Evolutionary conservation across 148 eudicot genomes (phyloP).

Genomic region (Vaccinium corymbosum): DNA sequence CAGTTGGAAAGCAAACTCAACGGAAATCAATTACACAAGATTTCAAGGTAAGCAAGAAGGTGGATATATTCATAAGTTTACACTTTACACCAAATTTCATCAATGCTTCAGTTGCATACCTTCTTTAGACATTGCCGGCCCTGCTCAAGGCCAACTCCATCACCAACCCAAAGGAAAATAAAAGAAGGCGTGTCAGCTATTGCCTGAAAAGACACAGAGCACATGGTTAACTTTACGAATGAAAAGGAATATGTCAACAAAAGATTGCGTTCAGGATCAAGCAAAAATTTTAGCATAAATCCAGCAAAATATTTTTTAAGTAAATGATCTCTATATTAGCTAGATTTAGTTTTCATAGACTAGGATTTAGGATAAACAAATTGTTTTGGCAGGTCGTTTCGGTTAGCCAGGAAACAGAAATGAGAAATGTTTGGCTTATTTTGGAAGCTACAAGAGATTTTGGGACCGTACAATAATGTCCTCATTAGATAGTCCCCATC

Average conservation of each 20-base stretch:
- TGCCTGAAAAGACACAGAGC: constrained; percentile 29
- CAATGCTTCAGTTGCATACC: constrained; percentile 37
- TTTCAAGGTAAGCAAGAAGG: not conserved
- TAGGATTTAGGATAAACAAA: not conserved
- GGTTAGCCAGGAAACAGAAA: not conserved
- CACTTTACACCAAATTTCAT: constrained; percentile 12
- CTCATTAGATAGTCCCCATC: not conserved
- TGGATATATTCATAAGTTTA: not conserved
- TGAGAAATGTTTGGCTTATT: not conserved
- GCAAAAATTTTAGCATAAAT: too few relatives aligned
- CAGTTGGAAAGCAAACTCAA: constrained; percentile 28
- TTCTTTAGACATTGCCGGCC: constrained; percentile 95
- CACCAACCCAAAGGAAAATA: constrained; percentile 98
- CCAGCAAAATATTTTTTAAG: not conserved
- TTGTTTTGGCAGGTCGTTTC: not conserved
- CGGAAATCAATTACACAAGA: not conserved
- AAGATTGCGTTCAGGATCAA: not conserved
- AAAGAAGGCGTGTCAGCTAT: constrained; percentile 98
- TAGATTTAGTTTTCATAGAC: not conserved
- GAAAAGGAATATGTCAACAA: not conserved
- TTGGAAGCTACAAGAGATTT: not conserved
- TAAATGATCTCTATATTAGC: not conserved
- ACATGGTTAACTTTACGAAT: not conserved
- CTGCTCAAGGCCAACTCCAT: constrained; percentile 96
- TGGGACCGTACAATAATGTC: not conserved